Evolutionary conservation across 306 rosid genomes (phyloP), one percentile per base, ranked within the genome.

Genomic region (Pterocarpus santalinus): DNA sequence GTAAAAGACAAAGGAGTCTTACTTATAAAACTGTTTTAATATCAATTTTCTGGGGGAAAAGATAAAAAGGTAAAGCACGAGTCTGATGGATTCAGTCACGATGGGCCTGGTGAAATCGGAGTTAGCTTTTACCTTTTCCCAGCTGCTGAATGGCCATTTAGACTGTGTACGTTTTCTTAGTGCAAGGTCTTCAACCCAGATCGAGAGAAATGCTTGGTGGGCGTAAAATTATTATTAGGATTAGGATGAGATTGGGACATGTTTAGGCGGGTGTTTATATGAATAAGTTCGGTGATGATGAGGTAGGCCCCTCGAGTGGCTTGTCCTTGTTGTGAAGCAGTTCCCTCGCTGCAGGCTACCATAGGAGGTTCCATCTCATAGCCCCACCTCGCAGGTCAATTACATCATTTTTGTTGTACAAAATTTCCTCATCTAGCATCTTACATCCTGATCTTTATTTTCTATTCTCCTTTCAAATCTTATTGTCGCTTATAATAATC

Each of bases 401-500:
- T 87, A 72, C 64, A 75, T 82, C 72, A 68, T 78, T 73, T 75
- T 80, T 81, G 39, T 10, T 5, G 74, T 71, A 63, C 73, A 34
- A 69, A 2, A 5, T 82, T 77, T 77, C 79, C 78, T 63, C 63
- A 68, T 80, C 47, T 32, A 36, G 69, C 16, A 81, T 65, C 80
- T 56, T 13, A 10, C 41, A 55, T 64, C 53, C 51, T 78, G 16
- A 49, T 67, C 64, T 73, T 35, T 46, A 13, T 78, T 46, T 81
- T 56, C 33, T 32, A 3, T 13, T 14, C 13, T 13, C 57, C 32
- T 84, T 85, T 73, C 55, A 75, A 69, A 83, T 83, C 79, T 79
- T 81, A 43, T 65, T 84, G 85, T 85, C 81, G 82, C 87, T 81
- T 78, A 78, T 83, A 75, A 79, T 78, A 76, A 84, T 83, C 82